Conservation (phyloP, 192 early-diverging fungal species). For the Ambispora gerdemannii region DNA sequence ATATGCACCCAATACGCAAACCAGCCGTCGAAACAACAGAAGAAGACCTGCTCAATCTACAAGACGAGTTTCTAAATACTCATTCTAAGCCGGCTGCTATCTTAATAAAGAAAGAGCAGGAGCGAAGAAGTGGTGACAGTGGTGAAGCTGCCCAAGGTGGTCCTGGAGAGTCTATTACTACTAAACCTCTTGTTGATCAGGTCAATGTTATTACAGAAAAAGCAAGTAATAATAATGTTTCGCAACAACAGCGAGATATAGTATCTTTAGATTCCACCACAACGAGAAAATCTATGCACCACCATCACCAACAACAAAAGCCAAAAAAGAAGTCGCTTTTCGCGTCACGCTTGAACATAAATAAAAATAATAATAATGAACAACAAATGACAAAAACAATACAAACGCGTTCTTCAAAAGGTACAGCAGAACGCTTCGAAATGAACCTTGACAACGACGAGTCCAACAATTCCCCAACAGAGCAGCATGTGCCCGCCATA, state of each 20-base stretch:
- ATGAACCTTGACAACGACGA: constrained; percentile 15
- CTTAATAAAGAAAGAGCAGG: constrained; percentile 31
- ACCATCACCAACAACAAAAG: background rate
- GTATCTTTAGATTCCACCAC: constrained; percentile 23
- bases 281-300: background rate
- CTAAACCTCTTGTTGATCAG: background rate
- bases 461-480: constrained; percentile 8
- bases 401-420: too few species aligned
- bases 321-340: constrained; percentile 33
- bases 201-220: constrained; percentile 6
- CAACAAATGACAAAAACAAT: too few species aligned
- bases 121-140: background rate
- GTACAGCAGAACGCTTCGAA: constrained; percentile 17
- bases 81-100: constrained; percentile 41
- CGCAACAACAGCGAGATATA: constrained; percentile 20
- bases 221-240: background rate
- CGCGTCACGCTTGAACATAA: constrained; percentile 27
- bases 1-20: too few species aligned
- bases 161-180: constrained; percentile 17
- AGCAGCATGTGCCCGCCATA: constrained; percentile 14
- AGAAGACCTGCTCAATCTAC: constrained; percentile 51
- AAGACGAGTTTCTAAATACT: constrained; percentile 47
- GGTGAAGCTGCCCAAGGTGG: constrained; percentile 10
- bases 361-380: constrained; percentile 24
- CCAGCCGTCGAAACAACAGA: too few species aligned